Percentiles rank a stretch among this genome's conserved stretches.
These are phyloP conservation scores for Antrodiella citrinella DNA, from an alignment of 768 basidiomycete genomes.

Conservation along the genomic window DNA sequence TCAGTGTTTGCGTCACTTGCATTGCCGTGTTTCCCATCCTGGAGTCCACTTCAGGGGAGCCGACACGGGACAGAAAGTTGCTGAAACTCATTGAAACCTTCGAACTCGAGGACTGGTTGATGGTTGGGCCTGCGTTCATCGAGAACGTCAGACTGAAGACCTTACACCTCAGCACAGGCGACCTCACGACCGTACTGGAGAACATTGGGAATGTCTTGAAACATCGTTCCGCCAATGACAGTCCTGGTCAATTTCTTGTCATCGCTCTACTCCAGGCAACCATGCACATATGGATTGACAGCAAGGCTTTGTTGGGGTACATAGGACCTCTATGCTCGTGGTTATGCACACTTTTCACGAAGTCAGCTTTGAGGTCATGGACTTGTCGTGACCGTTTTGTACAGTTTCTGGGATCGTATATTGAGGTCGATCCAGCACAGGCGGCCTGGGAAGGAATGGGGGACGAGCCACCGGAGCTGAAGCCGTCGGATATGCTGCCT, in stretches of 20 bases:
- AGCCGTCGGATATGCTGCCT: slow-evolving; percentile 42
- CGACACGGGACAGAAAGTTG: slow-evolving; percentile 55
- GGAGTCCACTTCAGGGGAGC: slow-evolving; percentile 48
- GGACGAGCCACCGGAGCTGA: slow-evolving; percentile 21
- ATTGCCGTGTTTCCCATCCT: slow-evolving; percentile 57
- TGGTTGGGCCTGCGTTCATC: slow-evolving; percentile 50
- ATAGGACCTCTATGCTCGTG: slow-evolving; percentile 45
- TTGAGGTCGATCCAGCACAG: not conserved
- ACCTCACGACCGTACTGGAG: slow-evolving; percentile 46
- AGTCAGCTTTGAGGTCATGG: slow-evolving; percentile 1
- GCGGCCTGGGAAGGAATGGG: slow-evolving; percentile 15
- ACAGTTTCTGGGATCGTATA: not conserved
- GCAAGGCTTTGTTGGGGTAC: slow-evolving; percentile 30
- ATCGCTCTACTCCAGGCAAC: slow-evolving; percentile 63
- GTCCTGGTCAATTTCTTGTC: slow-evolving; percentile 42
- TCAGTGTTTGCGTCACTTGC: slow-evolving; percentile 50
- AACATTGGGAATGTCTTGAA: slow-evolving; percentile 45
- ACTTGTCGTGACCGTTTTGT: slow-evolving; percentile 2
- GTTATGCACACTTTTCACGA: slow-evolving; percentile 32
- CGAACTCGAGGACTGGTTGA: slow-evolving; percentile 46
- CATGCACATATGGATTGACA: slow-evolving; percentile 46
- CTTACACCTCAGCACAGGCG: slow-evolving; percentile 42
- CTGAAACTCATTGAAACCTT: slow-evolving; percentile 42
- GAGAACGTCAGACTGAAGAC: slow-evolving; percentile 44
- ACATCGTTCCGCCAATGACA: slow-evolving; percentile 50